phyloP scores from a whole-genome alignment of 148 eudicot genomes.

The Rhododendron vialii region DNA sequence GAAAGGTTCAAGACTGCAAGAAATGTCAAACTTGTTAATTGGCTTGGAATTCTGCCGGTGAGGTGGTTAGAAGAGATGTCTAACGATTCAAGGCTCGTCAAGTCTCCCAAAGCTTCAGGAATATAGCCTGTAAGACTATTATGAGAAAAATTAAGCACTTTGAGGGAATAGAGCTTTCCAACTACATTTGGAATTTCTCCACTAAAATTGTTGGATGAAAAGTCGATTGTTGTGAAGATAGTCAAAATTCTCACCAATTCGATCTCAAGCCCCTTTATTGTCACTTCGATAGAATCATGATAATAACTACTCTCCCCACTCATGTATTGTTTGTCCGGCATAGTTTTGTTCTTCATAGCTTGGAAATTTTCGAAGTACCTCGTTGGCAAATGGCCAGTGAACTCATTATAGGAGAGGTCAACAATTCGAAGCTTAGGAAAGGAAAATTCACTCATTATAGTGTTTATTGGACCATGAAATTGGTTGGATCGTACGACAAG shows the following conservation, averaged over 20 bases:
- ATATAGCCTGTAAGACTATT: constrained; percentile 14
- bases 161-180: constrained; percentile 9
- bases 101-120: constrained; percentile 7
- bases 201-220: constrained; percentile 14
- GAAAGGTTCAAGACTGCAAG: background rate
- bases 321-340: background rate
- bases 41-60: background rate
- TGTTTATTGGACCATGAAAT: constrained; percentile 20
- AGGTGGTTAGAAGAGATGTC: constrained; percentile 20
- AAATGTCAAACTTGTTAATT: background rate
- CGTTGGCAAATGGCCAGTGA: constrained; percentile 16
- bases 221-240: constrained; percentile 5
- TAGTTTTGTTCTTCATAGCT: constrained; percentile 13
- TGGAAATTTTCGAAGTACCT: constrained; percentile 3
- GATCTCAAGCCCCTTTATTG: background rate
- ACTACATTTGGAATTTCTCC: constrained; percentile 14
- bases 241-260: background rate
- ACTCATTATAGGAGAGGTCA: constrained; percentile 41
- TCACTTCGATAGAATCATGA: background rate
- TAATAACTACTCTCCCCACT: background rate
- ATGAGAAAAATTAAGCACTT: no score
- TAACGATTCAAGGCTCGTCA: constrained; percentile 10
- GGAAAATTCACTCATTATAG: no score
- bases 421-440: constrained; percentile 38
- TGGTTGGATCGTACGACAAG: constrained; percentile 27